phyloP scores from a whole-genome alignment of 768 basidiomycete species.

The Tylopilus rubrobrunneus region DNA sequence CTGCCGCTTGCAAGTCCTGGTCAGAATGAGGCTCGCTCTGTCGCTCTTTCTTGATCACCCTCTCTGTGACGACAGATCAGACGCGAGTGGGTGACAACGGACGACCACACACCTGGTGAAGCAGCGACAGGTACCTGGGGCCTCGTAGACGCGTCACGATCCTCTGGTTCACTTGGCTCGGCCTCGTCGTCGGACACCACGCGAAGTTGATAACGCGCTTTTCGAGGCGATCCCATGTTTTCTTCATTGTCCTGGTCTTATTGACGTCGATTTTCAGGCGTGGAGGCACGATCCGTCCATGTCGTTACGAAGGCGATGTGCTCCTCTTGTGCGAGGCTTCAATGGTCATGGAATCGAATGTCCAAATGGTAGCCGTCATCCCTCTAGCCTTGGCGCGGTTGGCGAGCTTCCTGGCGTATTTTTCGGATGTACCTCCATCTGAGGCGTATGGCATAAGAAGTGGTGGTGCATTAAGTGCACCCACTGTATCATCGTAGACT shows the following conservation, averaged over 20 bases:
- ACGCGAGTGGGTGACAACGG: neutral
- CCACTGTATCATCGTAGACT: conserved; percentile 80
- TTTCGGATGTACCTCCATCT: conserved; percentile 95
- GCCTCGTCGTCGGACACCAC: conserved; percentile 10
- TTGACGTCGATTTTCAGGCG: neutral
- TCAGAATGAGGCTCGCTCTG: neutral
- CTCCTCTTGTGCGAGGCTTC: conserved; percentile 68
- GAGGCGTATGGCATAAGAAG: conserved; percentile 87
- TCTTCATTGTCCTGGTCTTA: conserved; percentile 6
- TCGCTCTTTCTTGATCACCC: conserved; percentile 4
- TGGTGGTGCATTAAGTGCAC: conserved; percentile 84
- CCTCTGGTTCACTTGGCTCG: conserved; percentile 2
- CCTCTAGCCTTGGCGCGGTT: conserved; percentile 83
- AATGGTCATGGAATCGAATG: conserved; percentile 77
- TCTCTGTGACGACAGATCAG: neutral
- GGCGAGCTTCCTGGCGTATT: conserved; percentile 85
- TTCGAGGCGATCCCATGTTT: neutral
- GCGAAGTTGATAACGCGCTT: conserved; percentile 5
- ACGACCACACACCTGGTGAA: conserved; percentile 4
- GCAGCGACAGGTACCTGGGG: neutral
- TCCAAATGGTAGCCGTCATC: conserved; percentile 66
- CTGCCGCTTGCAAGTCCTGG: neutral
- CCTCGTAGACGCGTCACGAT: neutral
- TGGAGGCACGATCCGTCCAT: neutral
- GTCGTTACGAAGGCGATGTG: conserved; percentile 81